A percentile compares a stretch with the other conserved stretches of the same genome.
phyloP scores from a whole-genome alignment of 176 grass and related monocot genomes.

The Oryza meyeriana region DNA sequence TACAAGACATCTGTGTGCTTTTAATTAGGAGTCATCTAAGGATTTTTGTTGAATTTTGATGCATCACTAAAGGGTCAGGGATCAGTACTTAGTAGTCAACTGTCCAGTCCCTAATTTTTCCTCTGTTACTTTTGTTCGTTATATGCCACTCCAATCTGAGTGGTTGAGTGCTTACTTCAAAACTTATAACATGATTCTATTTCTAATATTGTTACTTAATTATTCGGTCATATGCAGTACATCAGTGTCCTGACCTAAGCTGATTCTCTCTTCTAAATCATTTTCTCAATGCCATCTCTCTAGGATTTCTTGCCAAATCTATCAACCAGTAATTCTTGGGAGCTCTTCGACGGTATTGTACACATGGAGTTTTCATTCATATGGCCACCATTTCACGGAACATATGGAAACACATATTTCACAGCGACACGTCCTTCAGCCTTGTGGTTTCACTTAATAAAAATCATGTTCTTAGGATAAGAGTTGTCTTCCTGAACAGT shows the following conservation, averaged over 20 bases:
- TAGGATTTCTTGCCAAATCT: slow-evolving; percentile 53
- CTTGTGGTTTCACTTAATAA: not conserved
- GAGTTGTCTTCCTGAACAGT: not conserved
- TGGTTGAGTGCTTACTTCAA: not conserved
- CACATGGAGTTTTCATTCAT: not conserved
- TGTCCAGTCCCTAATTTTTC: not conserved
- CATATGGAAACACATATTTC: not conserved
- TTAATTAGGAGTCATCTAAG: not conserved
- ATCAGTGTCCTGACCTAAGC: not conserved
- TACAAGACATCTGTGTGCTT: not conserved
- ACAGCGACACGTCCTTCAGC: not conserved
- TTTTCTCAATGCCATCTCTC: not conserved
- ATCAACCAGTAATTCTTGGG: slow-evolving; percentile 57
- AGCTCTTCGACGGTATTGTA: slow-evolving; percentile 47
- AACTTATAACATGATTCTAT: not conserved
- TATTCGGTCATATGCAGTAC: not conserved
- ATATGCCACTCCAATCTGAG: not conserved
- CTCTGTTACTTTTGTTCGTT: not conserved
- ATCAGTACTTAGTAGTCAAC: not conserved
- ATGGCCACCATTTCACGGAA: not conserved
- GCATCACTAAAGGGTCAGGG: not conserved
- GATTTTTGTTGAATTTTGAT: not conserved
- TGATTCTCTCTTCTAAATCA: slow-evolving; percentile 10
- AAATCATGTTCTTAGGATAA: not conserved
- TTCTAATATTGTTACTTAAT: not conserved